A percentile compares a stretch with the other conserved stretches of the same genome.
These are phyloP conservation scores for Dictyostelium firmibasis DNA, from an alignment of 78 protist species.

Conservation along the genomic window DNA sequence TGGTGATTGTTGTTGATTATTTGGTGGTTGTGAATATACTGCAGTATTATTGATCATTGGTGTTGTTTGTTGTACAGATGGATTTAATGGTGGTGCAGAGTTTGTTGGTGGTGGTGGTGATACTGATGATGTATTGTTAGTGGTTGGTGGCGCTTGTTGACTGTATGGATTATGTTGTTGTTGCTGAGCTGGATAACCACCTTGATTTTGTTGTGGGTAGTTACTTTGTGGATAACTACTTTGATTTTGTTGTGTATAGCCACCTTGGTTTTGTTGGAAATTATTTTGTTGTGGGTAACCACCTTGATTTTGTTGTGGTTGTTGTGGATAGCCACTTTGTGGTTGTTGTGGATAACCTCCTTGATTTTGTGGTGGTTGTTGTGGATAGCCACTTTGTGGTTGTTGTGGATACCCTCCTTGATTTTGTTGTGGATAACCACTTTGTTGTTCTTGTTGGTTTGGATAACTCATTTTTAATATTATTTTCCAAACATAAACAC, in stretches of 20 bases:
- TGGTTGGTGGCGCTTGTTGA: not conserved
- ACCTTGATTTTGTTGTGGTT: not conserved
- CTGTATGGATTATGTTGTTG: not conserved
- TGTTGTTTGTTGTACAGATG: not conserved
- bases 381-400: not conserved
- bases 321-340: slow-evolving; percentile 19
- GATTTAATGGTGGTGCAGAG: not conserved
- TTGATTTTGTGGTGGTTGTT: not conserved
- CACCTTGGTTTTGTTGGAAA: not conserved
- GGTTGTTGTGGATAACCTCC: not conserved
- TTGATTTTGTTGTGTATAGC: not conserved
- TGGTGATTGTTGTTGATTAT: slow-evolving; percentile 17
- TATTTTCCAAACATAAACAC: not conserved
- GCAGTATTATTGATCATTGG: not conserved
- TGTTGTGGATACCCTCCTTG: not conserved
- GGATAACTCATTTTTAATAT: not conserved
- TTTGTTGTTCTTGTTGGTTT: slow-evolving; percentile 3
- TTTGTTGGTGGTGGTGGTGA: not conserved
- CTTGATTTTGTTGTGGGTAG: slow-evolving; percentile 1
- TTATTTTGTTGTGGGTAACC: not conserved
- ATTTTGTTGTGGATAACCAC: slow-evolving; percentile 21
- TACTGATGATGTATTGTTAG: not conserved
- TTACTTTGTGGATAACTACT: not conserved
- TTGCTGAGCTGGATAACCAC: slow-evolving; percentile 8
- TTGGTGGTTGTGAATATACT: not conserved